These are phyloP conservation scores for Suillus sp. DNA, from an alignment of 768 basidiomycete genomes.

Conservation along the genomic window DNA sequence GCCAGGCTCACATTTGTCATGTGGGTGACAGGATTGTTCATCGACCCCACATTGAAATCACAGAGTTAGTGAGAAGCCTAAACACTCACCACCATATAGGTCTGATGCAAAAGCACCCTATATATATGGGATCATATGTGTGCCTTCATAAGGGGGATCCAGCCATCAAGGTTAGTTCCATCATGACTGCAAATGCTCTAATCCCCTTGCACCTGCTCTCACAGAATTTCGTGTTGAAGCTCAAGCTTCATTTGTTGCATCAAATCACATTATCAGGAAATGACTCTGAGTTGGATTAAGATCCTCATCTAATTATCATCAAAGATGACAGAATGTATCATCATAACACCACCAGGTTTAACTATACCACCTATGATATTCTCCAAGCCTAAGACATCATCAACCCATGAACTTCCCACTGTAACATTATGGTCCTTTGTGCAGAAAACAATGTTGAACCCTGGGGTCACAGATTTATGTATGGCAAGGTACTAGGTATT, in stretches of 20 bases:
- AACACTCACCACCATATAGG: conserved; percentile 8
- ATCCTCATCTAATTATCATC: not conserved
- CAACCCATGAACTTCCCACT: not conserved
- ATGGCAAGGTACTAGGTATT: conserved; percentile 9
- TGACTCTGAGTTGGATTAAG: too few species aligned
- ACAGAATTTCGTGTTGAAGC: not conserved
- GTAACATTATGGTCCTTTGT: not conserved
- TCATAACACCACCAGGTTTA: not conserved
- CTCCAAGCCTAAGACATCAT: not conserved
- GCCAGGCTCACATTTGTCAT: not conserved
- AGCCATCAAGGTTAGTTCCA: not conserved
- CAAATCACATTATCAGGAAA: fast-evolving
- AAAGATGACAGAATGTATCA: not conserved
- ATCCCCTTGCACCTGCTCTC: not conserved
- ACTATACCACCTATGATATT: conserved; percentile 6
- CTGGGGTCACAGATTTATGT: not conserved
- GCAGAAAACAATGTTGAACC: not conserved
- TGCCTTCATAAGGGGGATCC: not conserved
- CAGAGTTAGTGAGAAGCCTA: not conserved
- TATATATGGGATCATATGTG: conserved; percentile 17
- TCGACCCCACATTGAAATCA: not conserved
- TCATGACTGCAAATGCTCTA: not conserved
- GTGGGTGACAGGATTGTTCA: not conserved
- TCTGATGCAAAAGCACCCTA: conserved; percentile 14
- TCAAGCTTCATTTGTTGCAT: not conserved